Percentiles rank a stretch among this genome's conserved stretches.
Conservation (phyloP, 1,139 yeast genomes). For the Candida pseudocylindracea region DNA sequence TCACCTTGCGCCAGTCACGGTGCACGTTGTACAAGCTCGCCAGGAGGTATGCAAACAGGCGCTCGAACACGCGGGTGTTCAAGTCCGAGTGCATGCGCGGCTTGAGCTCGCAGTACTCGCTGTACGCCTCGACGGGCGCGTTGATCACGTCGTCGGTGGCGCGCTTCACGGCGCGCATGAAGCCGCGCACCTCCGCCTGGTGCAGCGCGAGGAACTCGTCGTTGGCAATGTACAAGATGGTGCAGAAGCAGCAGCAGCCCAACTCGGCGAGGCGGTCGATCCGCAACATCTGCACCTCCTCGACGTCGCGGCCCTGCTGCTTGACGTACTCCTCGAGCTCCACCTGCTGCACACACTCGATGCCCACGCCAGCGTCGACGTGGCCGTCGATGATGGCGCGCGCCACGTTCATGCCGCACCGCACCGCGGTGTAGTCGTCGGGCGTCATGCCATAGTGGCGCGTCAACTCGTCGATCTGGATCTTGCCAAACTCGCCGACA, state of each 20-base stretch:
- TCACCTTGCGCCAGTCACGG: conserved; percentile 35
- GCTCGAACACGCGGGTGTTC: conserved; percentile 23
- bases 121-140: conserved; percentile 22
- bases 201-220: conserved; percentile 25
- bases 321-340: conserved; percentile 29
- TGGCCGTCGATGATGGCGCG: conserved; percentile 29
- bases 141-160: conserved; percentile 24
- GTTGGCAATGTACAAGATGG: conserved; percentile 29
- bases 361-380: conserved; percentile 36
- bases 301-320: conserved; percentile 17
- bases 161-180: conserved; percentile 23
- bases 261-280: conserved; percentile 33
- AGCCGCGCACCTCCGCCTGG: conserved; percentile 21
- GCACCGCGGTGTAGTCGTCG: conserved; percentile 31
- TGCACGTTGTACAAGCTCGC: conserved; percentile 28
- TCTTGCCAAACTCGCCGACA: conserved; percentile 38
- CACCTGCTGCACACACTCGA: conserved; percentile 36
- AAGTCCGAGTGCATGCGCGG: conserved; percentile 20
- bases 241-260: conserved; percentile 40
- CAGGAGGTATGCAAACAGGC: conserved; percentile 33
- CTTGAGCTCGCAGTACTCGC: conserved; percentile 22
- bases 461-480: conserved; percentile 32
- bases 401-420: conserved; percentile 41
- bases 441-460: conserved; percentile 33
- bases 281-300: conserved; percentile 31